Evolutionary conservation across 208 protist genomes (phyloP).

Genomic region (Perkinsela sp.): DNA sequence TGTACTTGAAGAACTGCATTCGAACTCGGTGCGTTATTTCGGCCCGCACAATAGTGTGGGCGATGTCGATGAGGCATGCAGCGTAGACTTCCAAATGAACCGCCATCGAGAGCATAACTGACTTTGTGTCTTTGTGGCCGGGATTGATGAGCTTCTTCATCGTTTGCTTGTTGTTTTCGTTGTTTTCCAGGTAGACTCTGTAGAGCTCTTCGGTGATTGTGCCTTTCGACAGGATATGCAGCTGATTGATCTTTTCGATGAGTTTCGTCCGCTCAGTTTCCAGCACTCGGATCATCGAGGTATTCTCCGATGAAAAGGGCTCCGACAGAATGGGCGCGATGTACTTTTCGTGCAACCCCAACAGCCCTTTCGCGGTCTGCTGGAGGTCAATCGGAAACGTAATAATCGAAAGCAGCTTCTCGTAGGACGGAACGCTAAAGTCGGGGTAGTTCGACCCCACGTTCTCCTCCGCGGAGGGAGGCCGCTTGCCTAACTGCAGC

Average conservation of each 20-base stretch:
- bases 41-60: neutral
- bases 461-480: too few species aligned
- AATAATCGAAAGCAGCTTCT: neutral
- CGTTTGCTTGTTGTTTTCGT: neutral
- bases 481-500: too few species aligned
- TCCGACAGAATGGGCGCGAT: neutral
- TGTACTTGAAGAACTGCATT: neutral
- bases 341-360: neutral
- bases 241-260: neutral
- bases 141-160: neutral
- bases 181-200: neutral
- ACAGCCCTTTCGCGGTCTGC: neutral
- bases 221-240: neutral
- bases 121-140: neutral
- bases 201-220: neutral
- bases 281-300: neutral
- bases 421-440: neutral
- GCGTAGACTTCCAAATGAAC: neutral
- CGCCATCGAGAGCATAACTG: neutral
- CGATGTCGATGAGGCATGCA: neutral
- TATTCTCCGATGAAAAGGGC: neutral
- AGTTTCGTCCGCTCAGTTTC: neutral
- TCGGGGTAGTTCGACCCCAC: too few species aligned
- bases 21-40: neutral
- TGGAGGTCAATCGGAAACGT: neutral